A percentile compares a stretch with the other conserved stretches of the same genome.
phyloP scores from a whole-genome alignment of 805 yeast genomes.

The Starmerella vaccinii region DNA sequence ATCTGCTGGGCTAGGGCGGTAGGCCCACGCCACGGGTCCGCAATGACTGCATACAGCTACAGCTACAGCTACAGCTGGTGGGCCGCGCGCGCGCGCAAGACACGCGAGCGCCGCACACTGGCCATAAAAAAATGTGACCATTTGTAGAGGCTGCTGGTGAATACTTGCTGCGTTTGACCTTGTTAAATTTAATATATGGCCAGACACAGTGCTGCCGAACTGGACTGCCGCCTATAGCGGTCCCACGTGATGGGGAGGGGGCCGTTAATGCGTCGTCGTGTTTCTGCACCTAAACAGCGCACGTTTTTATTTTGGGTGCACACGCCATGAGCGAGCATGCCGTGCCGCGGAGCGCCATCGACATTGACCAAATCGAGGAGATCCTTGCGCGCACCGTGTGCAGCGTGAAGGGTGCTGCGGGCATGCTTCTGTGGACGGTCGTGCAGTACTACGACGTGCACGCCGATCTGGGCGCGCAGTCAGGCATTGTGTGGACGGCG shows the following conservation, averaged over 20 bases:
- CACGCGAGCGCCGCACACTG: too few species aligned
- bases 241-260: too few species aligned
- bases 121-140: too few species aligned
- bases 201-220: too few species aligned
- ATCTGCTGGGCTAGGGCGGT: slow-evolving; percentile 4
- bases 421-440: slow-evolving; percentile 18
- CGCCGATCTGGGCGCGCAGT: not conserved
- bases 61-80: too few species aligned
- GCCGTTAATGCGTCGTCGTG: not conserved
- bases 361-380: slow-evolving; percentile 13
- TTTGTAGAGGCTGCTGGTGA: too few species aligned
- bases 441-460: slow-evolving; percentile 4
- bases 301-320: not conserved
- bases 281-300: not conserved
- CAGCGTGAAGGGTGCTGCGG: slow-evolving; percentile 16
- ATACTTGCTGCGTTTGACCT: too few species aligned
- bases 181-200: too few species aligned
- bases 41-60: too few species aligned
- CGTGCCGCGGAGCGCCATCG: not conserved
- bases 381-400: slow-evolving; percentile 16
- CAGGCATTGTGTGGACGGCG: slow-evolving; percentile 8
- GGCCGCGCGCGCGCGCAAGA: too few species aligned
- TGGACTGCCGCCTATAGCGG: too few species aligned
- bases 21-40: not conserved
- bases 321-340: not conserved